Evolutionary conservation across 345 rosid species (phyloP).

Genomic region (Eucalyptus regnans): DNA sequence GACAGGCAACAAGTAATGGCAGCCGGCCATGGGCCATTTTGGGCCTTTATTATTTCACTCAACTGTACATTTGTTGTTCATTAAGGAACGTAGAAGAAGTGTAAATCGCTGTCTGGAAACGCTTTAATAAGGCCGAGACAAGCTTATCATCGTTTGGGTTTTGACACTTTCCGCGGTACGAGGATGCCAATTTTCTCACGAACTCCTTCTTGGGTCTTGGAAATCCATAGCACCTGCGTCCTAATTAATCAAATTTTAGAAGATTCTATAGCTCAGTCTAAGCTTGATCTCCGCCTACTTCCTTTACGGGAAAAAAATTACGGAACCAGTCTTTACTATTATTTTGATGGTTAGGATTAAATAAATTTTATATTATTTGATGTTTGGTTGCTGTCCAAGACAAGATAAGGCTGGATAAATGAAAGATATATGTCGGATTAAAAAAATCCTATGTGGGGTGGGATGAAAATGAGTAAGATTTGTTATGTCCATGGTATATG

Average conservation of each 20-base stretch:
- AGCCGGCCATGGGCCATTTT: not conserved
- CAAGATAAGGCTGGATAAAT: no score
- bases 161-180: not conserved
- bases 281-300: not conserved
- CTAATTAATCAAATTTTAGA: not conserved
- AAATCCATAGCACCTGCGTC: not conserved
- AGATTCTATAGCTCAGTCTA: not conserved
- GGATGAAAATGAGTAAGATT: not conserved
- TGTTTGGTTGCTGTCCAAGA: no score
- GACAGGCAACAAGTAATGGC: not conserved
- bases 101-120: not conserved
- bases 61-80: not conserved
- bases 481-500: not conserved
- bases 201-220: not conserved
- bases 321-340: accelerated
- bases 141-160: not conserved
- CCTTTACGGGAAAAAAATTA: not conserved
- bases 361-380: accelerated
- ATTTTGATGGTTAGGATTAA: no score
- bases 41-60: not conserved
- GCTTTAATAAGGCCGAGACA: not conserved
- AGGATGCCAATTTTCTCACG: not conserved
- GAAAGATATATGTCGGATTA: no score
- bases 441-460: not conserved
- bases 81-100: not conserved